Evolutionary conservation across 768 basidiomycete species (phyloP).

Genomic region (Mycena leptocephala): DNA sequence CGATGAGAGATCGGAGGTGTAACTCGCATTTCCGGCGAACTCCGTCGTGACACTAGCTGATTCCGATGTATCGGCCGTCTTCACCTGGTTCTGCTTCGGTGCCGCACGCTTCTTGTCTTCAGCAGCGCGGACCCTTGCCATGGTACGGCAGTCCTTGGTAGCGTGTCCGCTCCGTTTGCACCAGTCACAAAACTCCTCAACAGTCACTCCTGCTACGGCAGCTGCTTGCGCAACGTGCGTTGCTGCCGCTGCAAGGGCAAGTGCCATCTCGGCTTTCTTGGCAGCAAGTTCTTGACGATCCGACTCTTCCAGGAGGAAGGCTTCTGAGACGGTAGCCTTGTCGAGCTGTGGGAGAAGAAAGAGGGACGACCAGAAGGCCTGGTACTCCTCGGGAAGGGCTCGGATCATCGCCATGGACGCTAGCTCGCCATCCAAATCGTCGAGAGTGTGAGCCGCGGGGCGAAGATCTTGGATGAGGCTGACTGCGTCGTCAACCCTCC

Average conservation of each 20-base stretch:
- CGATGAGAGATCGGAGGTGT: not conserved
- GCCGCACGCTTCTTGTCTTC: not conserved
- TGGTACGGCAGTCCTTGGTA: conserved; percentile 20
- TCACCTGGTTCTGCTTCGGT: not conserved
- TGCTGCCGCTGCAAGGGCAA: not conserved
- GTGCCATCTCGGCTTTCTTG: not conserved
- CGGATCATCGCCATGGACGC: conserved; percentile 40
- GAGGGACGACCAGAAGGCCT: conserved; percentile 23
- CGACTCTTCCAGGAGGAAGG: conserved; percentile 25
- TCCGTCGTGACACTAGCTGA: conserved; percentile 17
- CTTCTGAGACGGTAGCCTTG: conserved; percentile 20
- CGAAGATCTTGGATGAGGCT: conserved; percentile 37
- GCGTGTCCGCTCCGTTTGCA: conserved; percentile 9
- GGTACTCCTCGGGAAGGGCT: conserved; percentile 41
- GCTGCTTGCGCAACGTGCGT: not conserved
- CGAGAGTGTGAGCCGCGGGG: conserved; percentile 26
- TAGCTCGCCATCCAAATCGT: conserved; percentile 38
- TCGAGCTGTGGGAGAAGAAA: conserved; percentile 26
- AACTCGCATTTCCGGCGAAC: conserved; percentile 36
- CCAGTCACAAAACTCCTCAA: conserved; percentile 18
- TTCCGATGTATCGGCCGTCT: conserved; percentile 2
- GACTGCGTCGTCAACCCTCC: conserved; percentile 34
- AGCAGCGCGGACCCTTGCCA: not conserved
- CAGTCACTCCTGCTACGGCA: not conserved
- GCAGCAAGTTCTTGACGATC: not conserved